Evolutionary conservation across 2,329 filamentous ascomycete genomes (phyloP).

Genomic region (Sarocladium brachiariae): DNA sequence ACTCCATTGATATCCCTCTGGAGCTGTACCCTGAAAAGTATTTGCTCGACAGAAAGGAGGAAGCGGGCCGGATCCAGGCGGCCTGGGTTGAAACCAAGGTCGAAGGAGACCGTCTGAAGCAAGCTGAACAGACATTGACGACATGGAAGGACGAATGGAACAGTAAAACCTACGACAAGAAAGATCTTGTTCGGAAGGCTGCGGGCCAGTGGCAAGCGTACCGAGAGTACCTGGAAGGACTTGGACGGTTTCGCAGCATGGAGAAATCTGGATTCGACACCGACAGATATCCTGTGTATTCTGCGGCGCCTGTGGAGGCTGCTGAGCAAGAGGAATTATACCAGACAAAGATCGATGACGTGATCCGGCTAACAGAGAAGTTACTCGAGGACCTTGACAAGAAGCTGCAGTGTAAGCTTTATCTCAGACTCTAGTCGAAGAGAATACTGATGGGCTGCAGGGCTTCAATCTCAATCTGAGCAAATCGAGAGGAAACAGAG

Average conservation of each 20-base stretch:
- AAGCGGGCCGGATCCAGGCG: constrained; percentile 38
- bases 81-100: constrained; percentile 26
- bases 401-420: neutral
- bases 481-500: constrained; percentile 27
- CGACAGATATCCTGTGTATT: constrained; percentile 31
- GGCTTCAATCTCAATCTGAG: constrained; percentile 23
- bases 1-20: constrained; percentile 42
- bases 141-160: constrained; percentile 22
- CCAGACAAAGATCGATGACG: constrained; percentile 24
- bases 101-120: constrained; percentile 16
- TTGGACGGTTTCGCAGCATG: constrained; percentile 29
- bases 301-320: constrained; percentile 29
- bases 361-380: constrained; percentile 25
- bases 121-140: constrained; percentile 20
- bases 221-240: constrained; percentile 27
- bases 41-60: constrained; percentile 35
- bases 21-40: constrained; percentile 51
- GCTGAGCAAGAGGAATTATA: constrained; percentile 25
- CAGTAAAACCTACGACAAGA: constrained; percentile 21
- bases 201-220: constrained; percentile 25
- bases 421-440: neutral
- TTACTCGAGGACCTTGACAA: constrained; percentile 23
- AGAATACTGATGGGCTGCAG: constrained; percentile 15
- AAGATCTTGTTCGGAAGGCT: constrained; percentile 23
- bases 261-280: constrained; percentile 31